A percentile compares a stretch with the other conserved stretches of the same genome.
phyloP scores from a whole-genome alignment of 257 asterid genomes.

The Dorcoceras hygrometricum region DNA sequence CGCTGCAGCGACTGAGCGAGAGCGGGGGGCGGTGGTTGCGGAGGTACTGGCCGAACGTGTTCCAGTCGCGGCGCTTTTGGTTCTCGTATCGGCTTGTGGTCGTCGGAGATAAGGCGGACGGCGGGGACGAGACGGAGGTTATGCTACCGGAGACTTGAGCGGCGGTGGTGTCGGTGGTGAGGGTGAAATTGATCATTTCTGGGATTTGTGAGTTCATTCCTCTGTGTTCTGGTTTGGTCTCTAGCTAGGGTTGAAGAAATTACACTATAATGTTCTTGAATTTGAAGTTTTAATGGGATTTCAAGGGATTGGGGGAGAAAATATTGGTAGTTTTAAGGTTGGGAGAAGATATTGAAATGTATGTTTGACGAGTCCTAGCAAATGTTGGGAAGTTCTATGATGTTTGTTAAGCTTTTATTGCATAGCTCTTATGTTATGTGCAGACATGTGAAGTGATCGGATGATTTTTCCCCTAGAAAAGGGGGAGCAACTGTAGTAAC shows the following conservation, averaged over 20 bases:
- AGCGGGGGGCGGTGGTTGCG: conserved; percentile 51
- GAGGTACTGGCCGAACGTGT: conserved; percentile 50
- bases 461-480: conserved; percentile 28
- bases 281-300: neutral
- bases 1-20: conserved; percentile 44
- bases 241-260: neutral
- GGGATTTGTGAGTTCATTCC: conserved; percentile 35
- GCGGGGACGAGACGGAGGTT: conserved; percentile 24
- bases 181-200: conserved; percentile 3
- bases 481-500: conserved; percentile 34
- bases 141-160: neutral
- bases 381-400: conserved; percentile 27
- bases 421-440: conserved; percentile 28
- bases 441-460: conserved; percentile 31
- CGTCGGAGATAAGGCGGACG: conserved; percentile 23
- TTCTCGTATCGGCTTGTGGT: conserved; percentile 52
- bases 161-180: neutral
- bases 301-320: neutral
- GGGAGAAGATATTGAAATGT: conserved; percentile 1
- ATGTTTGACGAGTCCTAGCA: conserved; percentile 36
- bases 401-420: conserved; percentile 34
- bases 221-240: conserved; percentile 32
- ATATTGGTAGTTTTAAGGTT: neutral
- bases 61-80: no score
- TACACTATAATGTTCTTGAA: neutral